Evolutionary conservation across 208 protist species (phyloP), one percentile per base, ranked within the genome.

Genomic region (Wallacemonas sp.): DNA sequence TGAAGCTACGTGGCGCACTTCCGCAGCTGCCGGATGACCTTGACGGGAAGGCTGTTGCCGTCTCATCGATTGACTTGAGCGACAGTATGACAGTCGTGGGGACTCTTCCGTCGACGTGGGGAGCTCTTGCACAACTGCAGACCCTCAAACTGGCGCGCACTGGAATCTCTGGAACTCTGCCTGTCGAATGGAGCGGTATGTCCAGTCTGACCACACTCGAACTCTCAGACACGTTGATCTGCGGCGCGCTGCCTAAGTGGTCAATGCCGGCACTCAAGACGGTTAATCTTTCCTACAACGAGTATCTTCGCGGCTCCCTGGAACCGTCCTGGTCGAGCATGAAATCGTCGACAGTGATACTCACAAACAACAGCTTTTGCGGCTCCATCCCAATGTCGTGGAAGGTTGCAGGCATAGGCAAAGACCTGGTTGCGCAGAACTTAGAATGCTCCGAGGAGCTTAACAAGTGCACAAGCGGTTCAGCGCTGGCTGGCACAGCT

Each of bases 221-320:
- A 10, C 5, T 54, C 13, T n/a, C 24, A 33, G 33, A 54, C 46
- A 54, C 46, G 6, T 19, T 54, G 0, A 27, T 54, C 12, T 54
- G 46, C 26, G 46, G 46, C 33, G 46, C 46, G 26, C n/a, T 54
- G 26, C 46, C 46, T 10, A 26, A 19, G 26, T 54, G 46, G 46
- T 34, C 27, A 8, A 54, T 54, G 10, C 46, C n/a, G 46, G n/a
- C n/a, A 9, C n/a, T 54, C 24, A 27, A 6, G 27, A 54, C 46
- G 26, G 46, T 54, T 8, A n/a, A 54, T 19, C 46, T 54, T n/a
- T 54, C 46, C 46, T n/a, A 54, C 46, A 54, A 54, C 46, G 13
- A 12, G 10, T 54, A 54, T 26, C 46, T 54, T 19, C 46, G 46
- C 26, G 46, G 46, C 46, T 54, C 46, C 10, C 46, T 54, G 10